A percentile compares a stretch with the other conserved stretches of the same genome.
Conservation (phyloP, 345 rosid species). For the Microthlaspi erraticum region DNA sequence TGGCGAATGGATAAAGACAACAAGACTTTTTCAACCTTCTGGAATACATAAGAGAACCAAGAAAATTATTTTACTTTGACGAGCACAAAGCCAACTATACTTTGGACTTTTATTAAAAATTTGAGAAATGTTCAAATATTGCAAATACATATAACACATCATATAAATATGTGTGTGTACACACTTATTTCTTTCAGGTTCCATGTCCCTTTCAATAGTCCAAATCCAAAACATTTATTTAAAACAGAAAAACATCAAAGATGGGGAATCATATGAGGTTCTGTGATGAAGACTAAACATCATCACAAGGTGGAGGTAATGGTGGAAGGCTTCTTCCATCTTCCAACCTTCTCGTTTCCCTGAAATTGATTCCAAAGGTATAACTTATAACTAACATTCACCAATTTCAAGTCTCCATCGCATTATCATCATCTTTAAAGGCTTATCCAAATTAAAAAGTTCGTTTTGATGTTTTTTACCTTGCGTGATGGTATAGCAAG, state of each 20-base stretch:
- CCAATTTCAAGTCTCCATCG: background rate
- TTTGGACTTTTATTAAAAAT: background rate
- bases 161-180: background rate
- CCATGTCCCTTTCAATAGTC: slow-evolving; percentile 1
- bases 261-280: background rate
- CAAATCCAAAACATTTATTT: background rate
- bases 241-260: background rate
- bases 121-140: background rate
- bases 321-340: slow-evolving; percentile 66
- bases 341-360: slow-evolving; percentile 88
- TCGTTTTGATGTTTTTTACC: slow-evolving; percentile 45
- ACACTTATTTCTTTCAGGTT: background rate
- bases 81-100: slow-evolving; percentile 1
- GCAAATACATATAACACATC: background rate
- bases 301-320: slow-evolving; percentile 15
- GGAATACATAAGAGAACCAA: background rate
- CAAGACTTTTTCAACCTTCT: slow-evolving; percentile 31
- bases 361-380: slow-evolving; percentile 38
- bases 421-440: background rate
- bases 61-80: background rate
- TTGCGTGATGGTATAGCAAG: slow-evolving; percentile 63
- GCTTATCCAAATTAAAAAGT: background rate
- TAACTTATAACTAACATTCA: background rate
- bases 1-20: slow-evolving; percentile 2
- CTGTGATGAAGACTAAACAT: slow-evolving; percentile 5